A percentile compares a stretch with the other conserved stretches of the same genome.
These are phyloP conservation scores for Blastobotrys americana DNA, from an alignment of 805 yeast genomes.

Conservation along the genomic window DNA sequence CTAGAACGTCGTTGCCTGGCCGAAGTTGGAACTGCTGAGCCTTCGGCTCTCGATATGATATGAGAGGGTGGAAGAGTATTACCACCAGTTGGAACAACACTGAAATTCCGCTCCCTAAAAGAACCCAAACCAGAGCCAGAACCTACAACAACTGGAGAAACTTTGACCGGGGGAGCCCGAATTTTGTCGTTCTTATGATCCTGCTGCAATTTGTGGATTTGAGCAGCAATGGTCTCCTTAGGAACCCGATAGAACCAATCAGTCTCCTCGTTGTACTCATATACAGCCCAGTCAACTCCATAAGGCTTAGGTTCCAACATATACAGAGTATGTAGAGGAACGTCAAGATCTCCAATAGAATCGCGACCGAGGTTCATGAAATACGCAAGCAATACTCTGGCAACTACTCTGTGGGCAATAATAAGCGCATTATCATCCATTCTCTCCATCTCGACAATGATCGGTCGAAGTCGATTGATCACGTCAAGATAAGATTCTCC, in stretches of 20 bases:
- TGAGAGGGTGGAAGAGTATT: not conserved
- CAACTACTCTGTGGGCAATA: constrained; percentile 85
- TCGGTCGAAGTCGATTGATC: constrained; percentile 78
- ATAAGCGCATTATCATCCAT: constrained; percentile 80
- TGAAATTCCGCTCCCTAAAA: constrained; percentile 17
- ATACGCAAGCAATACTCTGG: constrained; percentile 79
- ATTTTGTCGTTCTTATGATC: not conserved
- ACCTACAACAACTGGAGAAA: not conserved
- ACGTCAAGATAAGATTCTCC: constrained; percentile 96
- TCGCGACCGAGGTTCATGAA: constrained; percentile 73
- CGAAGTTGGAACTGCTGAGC: not conserved
- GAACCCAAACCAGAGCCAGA: not conserved
- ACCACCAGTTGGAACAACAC: constrained; percentile 19
- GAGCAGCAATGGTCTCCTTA: constrained; percentile 24
- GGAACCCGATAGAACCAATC: constrained; percentile 71
- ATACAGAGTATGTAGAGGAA: constrained; percentile 86
- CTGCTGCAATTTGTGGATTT: constrained; percentile 4
- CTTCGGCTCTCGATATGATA: not conserved
- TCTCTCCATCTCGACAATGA: constrained; percentile 87
- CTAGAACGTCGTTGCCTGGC: not conserved
- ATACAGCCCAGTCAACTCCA: constrained; percentile 89
- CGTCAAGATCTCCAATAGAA: constrained; percentile 81
- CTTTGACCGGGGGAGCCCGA: not conserved
- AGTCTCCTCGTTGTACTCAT: constrained; percentile 70
- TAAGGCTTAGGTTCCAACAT: constrained; percentile 89